A percentile compares a stretch with the other conserved stretches of the same genome.
Evolutionary conservation across 106 monocot species (phyloP).

Genomic region (Acorus calamus): DNA sequence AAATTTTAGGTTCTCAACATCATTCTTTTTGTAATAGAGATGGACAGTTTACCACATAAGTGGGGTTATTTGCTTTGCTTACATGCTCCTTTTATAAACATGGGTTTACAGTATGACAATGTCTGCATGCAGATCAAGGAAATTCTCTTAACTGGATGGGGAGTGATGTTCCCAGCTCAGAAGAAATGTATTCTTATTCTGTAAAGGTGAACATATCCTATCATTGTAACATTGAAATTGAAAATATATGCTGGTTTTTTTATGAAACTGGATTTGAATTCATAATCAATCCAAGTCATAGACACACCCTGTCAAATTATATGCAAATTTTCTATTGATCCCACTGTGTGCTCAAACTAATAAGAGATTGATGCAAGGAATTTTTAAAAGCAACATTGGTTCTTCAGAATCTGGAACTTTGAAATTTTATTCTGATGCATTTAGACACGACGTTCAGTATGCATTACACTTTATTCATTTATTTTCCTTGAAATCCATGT

Average conservation of each 20-base stretch:
- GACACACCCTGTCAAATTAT: no score
- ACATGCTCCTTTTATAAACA: no score
- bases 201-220: conserved; percentile 13
- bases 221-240: background rate
- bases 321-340: no score
- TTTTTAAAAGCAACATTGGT: no score
- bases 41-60: no score
- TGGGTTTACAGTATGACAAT: no score
- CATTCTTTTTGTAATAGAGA: no score
- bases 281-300: background rate
- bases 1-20: no score
- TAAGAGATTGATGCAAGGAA: no score
- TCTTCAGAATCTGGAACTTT: background rate
- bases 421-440: background rate
- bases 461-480: background rate
- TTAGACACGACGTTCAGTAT: background rate
- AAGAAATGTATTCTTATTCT: conserved; percentile 9
- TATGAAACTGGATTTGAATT: background rate
- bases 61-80: no score
- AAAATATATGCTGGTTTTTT: background rate
- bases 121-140: no score
- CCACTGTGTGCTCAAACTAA: no score
- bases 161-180: conserved; percentile 19
- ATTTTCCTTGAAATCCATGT: background rate
- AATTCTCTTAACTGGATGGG: conserved; percentile 18